These are phyloP conservation scores for Russula lepida DNA, from an alignment of 768 basidiomycete genomes.

Conservation along the genomic window DNA sequence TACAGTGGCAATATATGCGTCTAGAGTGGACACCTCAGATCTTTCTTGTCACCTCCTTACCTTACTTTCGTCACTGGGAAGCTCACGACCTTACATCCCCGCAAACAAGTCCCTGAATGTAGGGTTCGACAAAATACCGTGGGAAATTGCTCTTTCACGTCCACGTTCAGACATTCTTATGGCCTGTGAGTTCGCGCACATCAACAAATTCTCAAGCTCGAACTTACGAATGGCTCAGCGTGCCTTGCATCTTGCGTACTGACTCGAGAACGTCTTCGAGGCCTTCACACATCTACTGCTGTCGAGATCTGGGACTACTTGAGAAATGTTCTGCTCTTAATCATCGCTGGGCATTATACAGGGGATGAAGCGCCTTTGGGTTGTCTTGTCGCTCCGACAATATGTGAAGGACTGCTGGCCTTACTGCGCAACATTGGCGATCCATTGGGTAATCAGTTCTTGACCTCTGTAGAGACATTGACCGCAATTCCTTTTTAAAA, in stretches of 20 bases:
- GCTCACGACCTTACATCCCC: neutral
- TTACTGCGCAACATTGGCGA: constrained; percentile 25
- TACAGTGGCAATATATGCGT: neutral
- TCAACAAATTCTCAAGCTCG: neutral
- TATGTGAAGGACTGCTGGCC: constrained; percentile 42
- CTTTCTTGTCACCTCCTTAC: constrained; percentile 8
- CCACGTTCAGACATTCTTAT: constrained; percentile 30
- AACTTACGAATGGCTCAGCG: constrained; percentile 10
- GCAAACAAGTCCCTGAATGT: neutral
- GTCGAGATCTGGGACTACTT: constrained; percentile 51
- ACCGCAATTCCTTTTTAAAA: neutral
- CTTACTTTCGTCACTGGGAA: neutral
- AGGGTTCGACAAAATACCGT: neutral
- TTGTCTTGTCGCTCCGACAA: constrained; percentile 38
- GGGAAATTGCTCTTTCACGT: constrained; percentile 10
- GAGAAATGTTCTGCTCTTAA: constrained; percentile 40
- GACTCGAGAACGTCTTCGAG: constrained; percentile 19
- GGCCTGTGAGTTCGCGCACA: constrained; percentile 32
- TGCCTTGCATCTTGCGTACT: constrained; percentile 29
- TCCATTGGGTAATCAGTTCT: constrained; percentile 13
- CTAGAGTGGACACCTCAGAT: neutral
- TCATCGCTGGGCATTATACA: constrained; percentile 38
- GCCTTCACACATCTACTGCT: constrained; percentile 32
- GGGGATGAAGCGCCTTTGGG: constrained; percentile 44
- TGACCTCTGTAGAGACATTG: neutral